Evolutionary conservation across 805 yeast genomes (phyloP).

Genomic region (Sugiyamaella boreocaroliniensis): DNA sequence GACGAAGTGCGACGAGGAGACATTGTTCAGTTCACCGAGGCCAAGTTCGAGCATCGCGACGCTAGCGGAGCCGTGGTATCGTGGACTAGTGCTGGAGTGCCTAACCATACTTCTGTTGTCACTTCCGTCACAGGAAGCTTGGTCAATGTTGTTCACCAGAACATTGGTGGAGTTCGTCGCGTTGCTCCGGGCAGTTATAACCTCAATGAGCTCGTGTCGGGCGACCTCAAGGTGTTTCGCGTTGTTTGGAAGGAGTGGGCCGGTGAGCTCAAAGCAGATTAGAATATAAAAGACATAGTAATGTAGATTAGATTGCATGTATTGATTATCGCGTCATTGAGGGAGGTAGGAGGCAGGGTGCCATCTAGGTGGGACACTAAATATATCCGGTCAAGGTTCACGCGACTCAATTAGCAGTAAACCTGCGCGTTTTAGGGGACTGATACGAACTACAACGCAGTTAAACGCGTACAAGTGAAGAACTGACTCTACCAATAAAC

Average conservation of each 20-base stretch:
- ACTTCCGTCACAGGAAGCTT: constrained; percentile 16
- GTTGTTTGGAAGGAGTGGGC: constrained; percentile 32
- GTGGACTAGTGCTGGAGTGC: constrained; percentile 25
- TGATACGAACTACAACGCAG: no score
- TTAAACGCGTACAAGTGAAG: no score
- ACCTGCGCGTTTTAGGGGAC: no score
- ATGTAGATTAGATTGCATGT: no score
- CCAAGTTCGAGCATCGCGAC: constrained; percentile 19
- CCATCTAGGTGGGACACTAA: not conserved
- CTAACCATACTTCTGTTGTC: constrained; percentile 34
- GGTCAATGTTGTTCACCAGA: constrained; percentile 27
- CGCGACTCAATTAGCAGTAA: no score
- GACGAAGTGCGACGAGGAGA: constrained; percentile 33
- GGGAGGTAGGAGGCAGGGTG: not conserved
- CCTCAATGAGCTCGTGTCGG: constrained; percentile 24
- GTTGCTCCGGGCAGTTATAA: constrained; percentile 28
- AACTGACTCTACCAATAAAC: not conserved
- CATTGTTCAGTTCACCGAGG: constrained; percentile 29
- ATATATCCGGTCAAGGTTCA: no score
- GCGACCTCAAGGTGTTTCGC: constrained; percentile 28
- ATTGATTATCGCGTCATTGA: no score
- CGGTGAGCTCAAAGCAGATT: not conserved
- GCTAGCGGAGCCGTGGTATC: constrained; percentile 15
- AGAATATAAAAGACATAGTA: not conserved
- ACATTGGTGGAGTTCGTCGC: constrained; percentile 26